Percentiles rank a stretch among this genome's conserved stretches.
These are phyloP conservation scores for Dactylellina drechsleri DNA, from an alignment of 2,329 filamentous ascomycete genomes.

Conservation along the genomic window DNA sequence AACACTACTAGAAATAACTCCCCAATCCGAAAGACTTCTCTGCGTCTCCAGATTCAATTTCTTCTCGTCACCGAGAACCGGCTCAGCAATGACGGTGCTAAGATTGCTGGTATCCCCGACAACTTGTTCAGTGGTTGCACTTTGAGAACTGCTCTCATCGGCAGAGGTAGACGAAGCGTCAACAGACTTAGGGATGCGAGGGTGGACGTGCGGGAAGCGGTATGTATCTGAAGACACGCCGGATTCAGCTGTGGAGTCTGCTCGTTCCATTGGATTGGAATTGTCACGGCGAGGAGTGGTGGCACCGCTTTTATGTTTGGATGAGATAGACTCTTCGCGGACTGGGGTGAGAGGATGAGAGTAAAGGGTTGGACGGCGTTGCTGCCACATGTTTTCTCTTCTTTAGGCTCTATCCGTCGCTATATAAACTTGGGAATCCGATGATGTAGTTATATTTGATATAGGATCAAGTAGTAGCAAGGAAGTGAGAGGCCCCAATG, in stretches of 20 bases:
- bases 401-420: too few relatives aligned
- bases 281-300: neutral
- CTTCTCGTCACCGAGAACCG: constrained; percentile 17
- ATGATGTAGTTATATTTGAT: neutral
- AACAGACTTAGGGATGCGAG: too few relatives aligned
- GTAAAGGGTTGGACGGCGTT: neutral
- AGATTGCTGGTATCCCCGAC: neutral
- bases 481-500: neutral
- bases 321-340: constrained; percentile 45
- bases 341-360: constrained; percentile 27
- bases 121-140: neutral
- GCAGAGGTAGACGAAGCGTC: too few relatives aligned
- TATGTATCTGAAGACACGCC: neutral
- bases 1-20: constrained; percentile 9
- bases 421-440: too few relatives aligned
- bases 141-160: neutral
- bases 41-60: neutral
- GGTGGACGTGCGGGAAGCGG: too few relatives aligned
- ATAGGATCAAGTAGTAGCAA: neutral
- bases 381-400: constrained; percentile 24
- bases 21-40: constrained; percentile 10
- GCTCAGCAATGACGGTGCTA: constrained; percentile 35
- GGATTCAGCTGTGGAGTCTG: neutral
- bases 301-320: neutral
- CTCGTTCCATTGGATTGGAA: constrained; percentile 18